Evolutionary conservation across 176 grass and related monocot genomes (phyloP).

Genomic region (Juncus effusus): DNA sequence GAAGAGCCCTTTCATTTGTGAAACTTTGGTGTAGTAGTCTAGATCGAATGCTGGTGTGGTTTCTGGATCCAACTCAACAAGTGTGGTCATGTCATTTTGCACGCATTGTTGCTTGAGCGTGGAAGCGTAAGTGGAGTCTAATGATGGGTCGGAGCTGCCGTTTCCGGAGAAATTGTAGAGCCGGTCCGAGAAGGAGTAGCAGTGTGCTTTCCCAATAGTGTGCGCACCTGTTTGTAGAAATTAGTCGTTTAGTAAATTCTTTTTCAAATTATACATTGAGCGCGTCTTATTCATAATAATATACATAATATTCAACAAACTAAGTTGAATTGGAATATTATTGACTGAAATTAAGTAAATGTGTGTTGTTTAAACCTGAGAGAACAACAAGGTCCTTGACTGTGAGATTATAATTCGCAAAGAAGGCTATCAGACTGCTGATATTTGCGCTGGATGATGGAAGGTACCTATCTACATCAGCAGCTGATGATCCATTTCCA

Average conservation of each 20-base stretch:
- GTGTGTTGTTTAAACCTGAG: conserved; percentile 36
- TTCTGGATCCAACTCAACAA: conserved; percentile 18
- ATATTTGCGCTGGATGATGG: conserved; percentile 43
- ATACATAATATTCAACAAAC: no score
- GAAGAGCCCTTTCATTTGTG: conserved; percentile 19
- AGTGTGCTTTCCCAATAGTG: conserved; percentile 24
- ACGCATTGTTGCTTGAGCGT: conserved; percentile 9
- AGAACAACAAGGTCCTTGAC: conserved; percentile 57
- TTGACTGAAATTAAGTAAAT: background rate
- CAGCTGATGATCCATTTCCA: conserved; percentile 42
- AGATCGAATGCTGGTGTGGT: conserved; percentile 22
- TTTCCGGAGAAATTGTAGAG: conserved; percentile 25
- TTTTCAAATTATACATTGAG: no score
- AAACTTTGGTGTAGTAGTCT: conserved; percentile 18
- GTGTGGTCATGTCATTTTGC: background rate
- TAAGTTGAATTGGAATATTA: no score
- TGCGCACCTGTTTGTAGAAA: conserved; percentile 22
- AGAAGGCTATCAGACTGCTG: conserved; percentile 32
- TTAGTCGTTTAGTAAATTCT: background rate
- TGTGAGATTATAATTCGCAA: conserved; percentile 50
- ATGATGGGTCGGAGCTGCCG: conserved; percentile 17
- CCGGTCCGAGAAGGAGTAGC: conserved; percentile 25
- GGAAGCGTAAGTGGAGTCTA: conserved; percentile 3
- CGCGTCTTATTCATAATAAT: no score
- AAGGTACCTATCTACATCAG: conserved; percentile 30